A percentile compares a stretch with the other conserved stretches of the same genome.
phyloP scores from a whole-genome alignment of 352 stramenopile genomes.

The Pythium diclinum region DNA sequence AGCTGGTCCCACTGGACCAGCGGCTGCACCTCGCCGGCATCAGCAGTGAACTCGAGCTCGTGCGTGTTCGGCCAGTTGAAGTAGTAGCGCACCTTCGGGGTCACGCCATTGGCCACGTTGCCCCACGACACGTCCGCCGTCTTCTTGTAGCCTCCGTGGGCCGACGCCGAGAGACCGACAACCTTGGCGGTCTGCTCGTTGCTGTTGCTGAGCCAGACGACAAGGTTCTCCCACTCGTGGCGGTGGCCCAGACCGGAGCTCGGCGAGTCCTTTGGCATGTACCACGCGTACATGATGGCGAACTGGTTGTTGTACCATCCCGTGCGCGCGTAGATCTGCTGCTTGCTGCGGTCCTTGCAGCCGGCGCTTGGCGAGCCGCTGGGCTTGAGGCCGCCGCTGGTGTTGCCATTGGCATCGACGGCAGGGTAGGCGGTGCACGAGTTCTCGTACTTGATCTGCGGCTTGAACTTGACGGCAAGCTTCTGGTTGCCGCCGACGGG shows the following conservation, averaged over 20 bases:
- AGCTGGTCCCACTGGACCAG: conserved; percentile 29
- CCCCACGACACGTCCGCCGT: conserved; percentile 8
- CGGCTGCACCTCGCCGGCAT: conserved; percentile 22
- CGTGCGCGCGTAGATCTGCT: conserved; percentile 29
- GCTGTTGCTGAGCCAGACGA: conserved; percentile 39
- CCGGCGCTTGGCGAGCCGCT: conserved; percentile 25
- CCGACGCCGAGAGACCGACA: conserved; percentile 16
- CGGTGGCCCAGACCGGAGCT: conserved; percentile 32
- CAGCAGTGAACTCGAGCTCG: conserved; percentile 17
- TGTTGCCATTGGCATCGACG: conserved; percentile 31
- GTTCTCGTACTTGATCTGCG: conserved; percentile 36
- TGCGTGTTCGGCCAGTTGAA: conserved; percentile 22
- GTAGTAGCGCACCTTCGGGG: conserved; percentile 17
- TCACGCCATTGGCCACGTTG: conserved; percentile 13
- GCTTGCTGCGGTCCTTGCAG: conserved; percentile 19
- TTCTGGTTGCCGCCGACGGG: conserved; percentile 23
- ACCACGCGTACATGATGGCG: conserved; percentile 39
- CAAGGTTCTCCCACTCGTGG: conserved; percentile 37
- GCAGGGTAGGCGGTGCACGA: conserved; percentile 37
- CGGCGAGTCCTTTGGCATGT: conserved; percentile 42
- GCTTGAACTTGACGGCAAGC: conserved; percentile 30
- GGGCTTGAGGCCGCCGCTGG: conserved; percentile 32
- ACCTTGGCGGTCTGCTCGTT: conserved; percentile 13
- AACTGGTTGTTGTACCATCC: conserved; percentile 29
- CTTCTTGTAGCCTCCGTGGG: conserved; percentile 21